Evolutionary conservation across 2,329 filamentous ascomycete genomes (phyloP), one percentile per base, ranked within the genome.

Genomic region (Fusarium duplospermum): DNA sequence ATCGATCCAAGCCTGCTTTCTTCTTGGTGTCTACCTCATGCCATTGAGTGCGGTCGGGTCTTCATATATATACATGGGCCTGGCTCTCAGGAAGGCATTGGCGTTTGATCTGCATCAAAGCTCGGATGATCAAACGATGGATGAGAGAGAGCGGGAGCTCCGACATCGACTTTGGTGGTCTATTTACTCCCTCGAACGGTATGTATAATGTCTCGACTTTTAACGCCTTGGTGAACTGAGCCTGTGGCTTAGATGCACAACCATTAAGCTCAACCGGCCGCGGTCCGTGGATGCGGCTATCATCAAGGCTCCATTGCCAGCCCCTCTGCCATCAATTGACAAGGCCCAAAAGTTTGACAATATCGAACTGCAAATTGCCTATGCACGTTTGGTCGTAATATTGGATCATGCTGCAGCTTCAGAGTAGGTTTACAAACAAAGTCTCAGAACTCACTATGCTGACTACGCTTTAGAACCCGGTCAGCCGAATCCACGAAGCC

Each of bases 11-110:
- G 81, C 80, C 0, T 72, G 77, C 0, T 83, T 80, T 18, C 62
- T 83, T 2, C 36, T 83, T 6, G 81, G 81, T 1, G 81, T 83
- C 7, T 83, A 83, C 47, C 67, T 82, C 3, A 75, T 83, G 74
- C 82, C 82, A 1, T 72, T 78, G 13, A 81, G 75, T 58, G 80
- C 82, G 0, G 78, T 82, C 52, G 80, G 80, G 8, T 80, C 81
- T 4, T 82, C 81, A 0, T 80, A 81, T 29, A 67, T 81, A 10
- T 81, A 81, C 47, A 78, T 81, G 72, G 79, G 80, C 1, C 29
- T 81, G 7, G 79, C 78, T 2, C 54, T 81, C 13, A 66, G 79
- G 6, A 81, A 81, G 31, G 79, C 79, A 0, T 33, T 81, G 31
- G 77, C 77, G 13, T 69, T 79, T 35, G 80, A 79, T 24, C 70